phyloP scores from a whole-genome alignment of 164 flowering plant species.

The Stephania cephalantha region DNA sequence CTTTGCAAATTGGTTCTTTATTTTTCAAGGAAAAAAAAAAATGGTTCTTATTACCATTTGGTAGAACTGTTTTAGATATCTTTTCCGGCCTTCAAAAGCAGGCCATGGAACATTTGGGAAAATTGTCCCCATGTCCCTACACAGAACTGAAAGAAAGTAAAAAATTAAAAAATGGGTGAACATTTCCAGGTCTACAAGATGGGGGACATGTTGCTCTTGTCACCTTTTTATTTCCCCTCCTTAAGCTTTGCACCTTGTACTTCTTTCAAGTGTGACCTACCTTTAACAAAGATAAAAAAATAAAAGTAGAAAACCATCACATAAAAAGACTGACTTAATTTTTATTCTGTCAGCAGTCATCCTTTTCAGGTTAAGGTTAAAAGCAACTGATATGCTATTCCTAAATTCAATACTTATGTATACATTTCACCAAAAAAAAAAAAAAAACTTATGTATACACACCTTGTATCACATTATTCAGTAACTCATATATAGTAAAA shows the following conservation, averaged over 20 bases:
- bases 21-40: too few relatives aligned
- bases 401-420: too few relatives aligned
- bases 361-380: background rate
- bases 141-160: background rate
- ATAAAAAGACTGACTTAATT: background rate
- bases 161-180: background rate
- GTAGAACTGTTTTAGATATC: background rate
- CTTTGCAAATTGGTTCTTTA: too few relatives aligned
- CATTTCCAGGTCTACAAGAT: background rate
- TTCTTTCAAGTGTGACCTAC: background rate
- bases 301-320: too few relatives aligned
- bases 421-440: too few relatives aligned
- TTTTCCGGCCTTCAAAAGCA: background rate
- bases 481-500: too few relatives aligned
- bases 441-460: too few relatives aligned
- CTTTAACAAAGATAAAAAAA: background rate
- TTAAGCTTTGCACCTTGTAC: background rate
- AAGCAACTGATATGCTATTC: background rate
- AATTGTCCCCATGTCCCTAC: background rate
- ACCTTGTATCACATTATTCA: too few relatives aligned
- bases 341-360: background rate
- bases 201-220: background rate
- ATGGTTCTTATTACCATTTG: too few relatives aligned
- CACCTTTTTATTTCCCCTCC: background rate
- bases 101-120: background rate